Evolutionary conservation across 108 stramenopile species (phyloP), one percentile per base, ranked within the genome.

Genomic region (Skeletonema menzelii): DNA sequence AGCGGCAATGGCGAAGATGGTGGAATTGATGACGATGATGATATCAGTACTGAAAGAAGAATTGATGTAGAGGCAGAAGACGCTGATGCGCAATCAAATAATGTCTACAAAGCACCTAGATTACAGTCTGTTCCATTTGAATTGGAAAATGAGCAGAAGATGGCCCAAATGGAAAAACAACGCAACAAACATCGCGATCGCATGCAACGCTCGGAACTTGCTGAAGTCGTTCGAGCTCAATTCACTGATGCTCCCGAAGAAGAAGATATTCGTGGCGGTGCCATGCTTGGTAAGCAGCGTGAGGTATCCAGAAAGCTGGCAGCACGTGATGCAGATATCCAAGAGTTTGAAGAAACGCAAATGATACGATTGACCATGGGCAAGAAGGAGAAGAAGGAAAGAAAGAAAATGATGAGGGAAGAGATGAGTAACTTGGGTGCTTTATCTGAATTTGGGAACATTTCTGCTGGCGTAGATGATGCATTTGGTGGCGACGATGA

Each of bases 261-360:
- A 63, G 92, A 95, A 66, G 95, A 95, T 75, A 77, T 87, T n/a
- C 86, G 86, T 53, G 95, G 95, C 20, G 94, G 91, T 12, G 82
- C 88, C 35, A 56, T 81, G 59, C 80, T 88, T 11, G 92, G 92
- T 13, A 84, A 86, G 65, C 89, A 91, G 57, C 73, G 84, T 14
- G 85, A 87, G 63, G 81, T 82, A n/a, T 82, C 94, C 2, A 79
- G 84, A 24, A 69, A 84, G 10, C 59, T 92, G 44, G 87, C 88
- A 14, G 80, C 83, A 63, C 77, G 77, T 32, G 83, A 91, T 53
- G 84, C 77, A 6, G 95, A 91, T 56, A 80, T 88, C 61, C 74
- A 65, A 24, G 74, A 82, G 63, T 91, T 84, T 68, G 95, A 95
- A 77, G 95, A 95, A 83, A 76, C 79, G 20, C 78, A 80, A 61